Conservation (phyloP, 1,284 basidiomycete genomes). For the Ceratobasidium sp. region DNA sequence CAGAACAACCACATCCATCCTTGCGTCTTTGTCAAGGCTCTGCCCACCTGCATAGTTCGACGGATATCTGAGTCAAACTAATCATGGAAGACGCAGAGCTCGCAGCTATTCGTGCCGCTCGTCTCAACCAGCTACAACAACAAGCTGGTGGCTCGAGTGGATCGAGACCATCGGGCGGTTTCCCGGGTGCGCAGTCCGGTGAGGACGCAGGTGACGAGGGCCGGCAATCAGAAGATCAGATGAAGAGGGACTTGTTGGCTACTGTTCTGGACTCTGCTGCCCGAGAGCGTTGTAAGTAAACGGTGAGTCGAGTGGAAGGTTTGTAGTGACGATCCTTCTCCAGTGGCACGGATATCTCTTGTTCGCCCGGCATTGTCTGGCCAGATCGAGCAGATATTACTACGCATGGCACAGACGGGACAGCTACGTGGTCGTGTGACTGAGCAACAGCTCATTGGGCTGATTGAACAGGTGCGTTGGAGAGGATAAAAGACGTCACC, state of each 20-base stretch:
- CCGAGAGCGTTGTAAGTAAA: conserved; percentile 82
- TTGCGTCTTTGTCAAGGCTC: background rate
- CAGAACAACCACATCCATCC: background rate
- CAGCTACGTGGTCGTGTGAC: conserved; percentile 84
- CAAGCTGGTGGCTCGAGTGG: conserved; percentile 40
- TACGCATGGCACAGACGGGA: conserved; percentile 92
- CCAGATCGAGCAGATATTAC: conserved; percentile 83
- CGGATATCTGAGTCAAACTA: background rate
- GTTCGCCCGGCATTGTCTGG: conserved; percentile 87
- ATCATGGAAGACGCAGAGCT: conserved; percentile 54
- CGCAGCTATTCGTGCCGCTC: conserved; percentile 56
- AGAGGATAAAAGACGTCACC: background rate
- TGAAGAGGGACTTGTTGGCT: conserved; percentile 80
- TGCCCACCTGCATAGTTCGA: background rate
- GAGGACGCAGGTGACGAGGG: conserved; percentile 51
- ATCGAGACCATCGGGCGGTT: conserved; percentile 8
- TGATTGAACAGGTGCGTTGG: conserved; percentile 82
- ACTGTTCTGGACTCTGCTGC: conserved; percentile 86
- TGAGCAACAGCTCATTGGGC: conserved; percentile 86
- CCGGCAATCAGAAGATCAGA: conserved; percentile 61
- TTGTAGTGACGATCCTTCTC: conserved; percentile 11
- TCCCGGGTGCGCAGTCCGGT: conserved; percentile 25
- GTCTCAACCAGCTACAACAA: conserved; percentile 54
- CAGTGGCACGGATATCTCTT: conserved; percentile 89
- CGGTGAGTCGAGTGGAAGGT: background rate